phyloP scores from a whole-genome alignment of 164 flowering plant genomes.

The Saururus chinensis region DNA sequence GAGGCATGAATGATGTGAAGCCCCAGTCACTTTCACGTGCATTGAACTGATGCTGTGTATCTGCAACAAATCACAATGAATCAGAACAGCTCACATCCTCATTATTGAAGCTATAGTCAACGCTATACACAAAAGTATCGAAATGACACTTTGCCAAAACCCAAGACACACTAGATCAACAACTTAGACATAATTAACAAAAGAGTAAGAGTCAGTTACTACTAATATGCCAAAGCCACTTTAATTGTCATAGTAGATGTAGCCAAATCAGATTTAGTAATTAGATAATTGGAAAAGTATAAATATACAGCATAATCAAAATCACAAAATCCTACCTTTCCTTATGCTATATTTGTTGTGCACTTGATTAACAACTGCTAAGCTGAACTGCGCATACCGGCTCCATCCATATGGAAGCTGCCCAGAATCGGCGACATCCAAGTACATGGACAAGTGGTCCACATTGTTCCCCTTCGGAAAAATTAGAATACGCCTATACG shows the following conservation, averaged over 20 bases:
- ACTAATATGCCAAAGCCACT: no score
- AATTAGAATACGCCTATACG: conserved; percentile 59
- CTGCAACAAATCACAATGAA: conserved; percentile 24
- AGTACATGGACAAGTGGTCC: conserved; percentile 70
- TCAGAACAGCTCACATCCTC: background rate
- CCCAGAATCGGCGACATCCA: conserved; percentile 68
- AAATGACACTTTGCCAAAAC: no score
- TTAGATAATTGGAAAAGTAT: no score
- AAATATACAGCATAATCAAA: conserved; percentile 4
- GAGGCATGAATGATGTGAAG: conserved; percentile 89
- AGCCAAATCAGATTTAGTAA: no score
- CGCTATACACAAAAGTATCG: background rate
- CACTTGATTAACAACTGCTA: conserved; percentile 62
- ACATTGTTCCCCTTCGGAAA: conserved; percentile 83
- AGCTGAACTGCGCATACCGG: conserved; percentile 73
- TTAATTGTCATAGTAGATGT: no score
- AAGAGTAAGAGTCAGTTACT: no score
- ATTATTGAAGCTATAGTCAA: conserved; percentile 34
- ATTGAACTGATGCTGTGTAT: conserved; percentile 82
- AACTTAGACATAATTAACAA: no score
- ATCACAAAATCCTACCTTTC: conserved; percentile 71
- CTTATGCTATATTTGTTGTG: conserved; percentile 41
- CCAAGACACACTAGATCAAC: no score
- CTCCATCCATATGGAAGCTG: conserved; percentile 77
- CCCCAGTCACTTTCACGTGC: conserved; percentile 93